phyloP scores from a whole-genome alignment of 441 rosid genomes.

The Populus trichocarpa region DNA sequence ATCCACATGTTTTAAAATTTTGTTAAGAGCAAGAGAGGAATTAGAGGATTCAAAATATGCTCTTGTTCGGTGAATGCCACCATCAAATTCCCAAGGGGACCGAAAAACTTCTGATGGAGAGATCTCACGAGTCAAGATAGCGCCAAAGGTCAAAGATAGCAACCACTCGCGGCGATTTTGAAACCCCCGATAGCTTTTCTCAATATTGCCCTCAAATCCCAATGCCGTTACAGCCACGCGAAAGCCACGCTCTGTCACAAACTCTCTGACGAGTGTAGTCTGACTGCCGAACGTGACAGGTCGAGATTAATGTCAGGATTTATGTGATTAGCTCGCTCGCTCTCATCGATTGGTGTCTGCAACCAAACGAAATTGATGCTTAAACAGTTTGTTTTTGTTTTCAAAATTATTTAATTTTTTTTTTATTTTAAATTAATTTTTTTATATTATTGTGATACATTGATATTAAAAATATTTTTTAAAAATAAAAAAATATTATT shows the following conservation, averaged over 20 bases:
- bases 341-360: constrained; percentile 14
- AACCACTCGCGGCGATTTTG: constrained; percentile 29
- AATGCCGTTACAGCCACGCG: constrained; percentile 19
- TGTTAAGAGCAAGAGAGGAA: neutral
- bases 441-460: no score
- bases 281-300: neutral
- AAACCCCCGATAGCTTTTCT: constrained; percentile 11
- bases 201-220: constrained; percentile 10
- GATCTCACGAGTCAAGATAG: constrained; percentile 13
- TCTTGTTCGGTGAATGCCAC: neutral
- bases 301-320: constrained; percentile 6
- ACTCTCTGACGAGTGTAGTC: constrained; percentile 19
- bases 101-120: neutral
- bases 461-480: no score
- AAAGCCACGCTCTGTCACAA: constrained; percentile 32
- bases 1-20: no score
- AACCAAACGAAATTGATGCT: constrained; percentile 2
- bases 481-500: no score
- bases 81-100: neutral
- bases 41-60: neutral
- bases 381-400: neutral
- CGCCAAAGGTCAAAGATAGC: constrained; percentile 26
- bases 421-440: no score
- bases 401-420: no score
- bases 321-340: neutral